Evolutionary conservation across 805 yeast genomes (phyloP).

Genomic region (Yamadazyma takamatsuzukensis): DNA sequence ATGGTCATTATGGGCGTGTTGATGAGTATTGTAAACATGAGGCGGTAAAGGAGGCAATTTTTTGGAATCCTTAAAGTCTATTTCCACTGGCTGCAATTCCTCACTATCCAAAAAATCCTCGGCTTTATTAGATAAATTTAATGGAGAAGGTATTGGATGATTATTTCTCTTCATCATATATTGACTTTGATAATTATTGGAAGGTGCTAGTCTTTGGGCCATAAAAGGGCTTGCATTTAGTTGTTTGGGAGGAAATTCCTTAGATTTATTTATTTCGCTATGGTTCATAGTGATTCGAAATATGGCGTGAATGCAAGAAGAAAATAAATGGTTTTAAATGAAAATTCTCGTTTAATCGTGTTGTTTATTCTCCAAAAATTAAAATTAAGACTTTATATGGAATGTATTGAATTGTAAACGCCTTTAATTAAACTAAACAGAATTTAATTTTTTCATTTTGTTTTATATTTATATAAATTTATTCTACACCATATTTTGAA

Average conservation of each 20-base stretch:
- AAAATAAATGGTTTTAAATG: conserved; percentile 1
- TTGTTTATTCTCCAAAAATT: background rate
- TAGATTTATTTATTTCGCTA: background rate
- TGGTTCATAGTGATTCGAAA: background rate
- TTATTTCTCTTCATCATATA: conserved; percentile 4
- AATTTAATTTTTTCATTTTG: too few species aligned
- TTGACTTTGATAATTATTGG: conserved; percentile 6
- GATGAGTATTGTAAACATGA: background rate
- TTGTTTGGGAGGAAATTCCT: background rate
- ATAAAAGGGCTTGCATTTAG: background rate
- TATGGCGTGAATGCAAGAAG: background rate
- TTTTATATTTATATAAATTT: too few species aligned
- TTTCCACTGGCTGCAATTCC: conserved; percentile 3
- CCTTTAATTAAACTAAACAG: too few species aligned
- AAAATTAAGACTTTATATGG: too few species aligned
- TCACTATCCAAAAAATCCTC: conserved; percentile 3
- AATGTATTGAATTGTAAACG: too few species aligned
- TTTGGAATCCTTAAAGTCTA: background rate
- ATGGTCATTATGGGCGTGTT: background rate
- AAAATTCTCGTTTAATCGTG: background rate
- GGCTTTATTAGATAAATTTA: conserved; percentile 7
- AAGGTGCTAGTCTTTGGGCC: background rate
- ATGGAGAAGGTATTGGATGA: conserved; percentile 11
- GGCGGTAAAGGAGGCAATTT: background rate
- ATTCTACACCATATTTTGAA: too few species aligned